A percentile compares a stretch with the other conserved stretches of the same genome.
Evolutionary conservation across 2,329 filamentous ascomycete species (phyloP).

Genomic region (Diplodia scrobiculata): DNA sequence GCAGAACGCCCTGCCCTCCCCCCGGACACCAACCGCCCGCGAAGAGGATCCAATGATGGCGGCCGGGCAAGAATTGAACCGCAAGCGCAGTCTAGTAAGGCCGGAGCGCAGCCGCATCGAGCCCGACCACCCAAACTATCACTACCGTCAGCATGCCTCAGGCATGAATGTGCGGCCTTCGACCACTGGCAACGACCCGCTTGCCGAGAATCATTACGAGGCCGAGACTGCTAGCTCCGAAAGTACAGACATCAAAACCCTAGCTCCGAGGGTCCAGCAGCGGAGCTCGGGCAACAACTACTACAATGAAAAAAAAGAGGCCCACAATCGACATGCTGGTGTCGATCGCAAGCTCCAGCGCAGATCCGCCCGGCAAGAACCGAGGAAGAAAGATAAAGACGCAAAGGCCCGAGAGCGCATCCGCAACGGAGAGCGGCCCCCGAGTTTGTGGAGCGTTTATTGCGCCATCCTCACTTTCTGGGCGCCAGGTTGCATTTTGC

Average conservation of each 20-base stretch:
- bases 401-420: constrained; percentile 62
- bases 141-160: constrained; percentile 92
- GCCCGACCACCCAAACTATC: constrained; percentile 86
- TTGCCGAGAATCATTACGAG: constrained; percentile 68
- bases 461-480: constrained; percentile 93
- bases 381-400: constrained; percentile 61
- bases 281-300: constrained; percentile 32
- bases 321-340: constrained; percentile 39
- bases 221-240: constrained; percentile 63
- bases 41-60: constrained; percentile 60
- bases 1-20: constrained; percentile 48
- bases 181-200: constrained; percentile 86
- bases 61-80: constrained; percentile 55
- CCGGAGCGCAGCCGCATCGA: constrained; percentile 87
- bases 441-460: constrained; percentile 92
- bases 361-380: constrained; percentile 66
- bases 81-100: constrained; percentile 85
- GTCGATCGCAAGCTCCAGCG: constrained; percentile 50
- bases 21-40: constrained; percentile 39
- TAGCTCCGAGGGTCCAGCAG: constrained; percentile 51
- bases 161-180: constrained; percentile 90
- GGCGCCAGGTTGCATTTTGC: constrained; percentile 81
- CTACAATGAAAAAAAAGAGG: constrained; percentile 44
- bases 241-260: constrained; percentile 58
- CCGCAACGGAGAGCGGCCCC: constrained; percentile 68